Conservation (phyloP, 306 rosid species). For the Lupinus albus region DNA sequence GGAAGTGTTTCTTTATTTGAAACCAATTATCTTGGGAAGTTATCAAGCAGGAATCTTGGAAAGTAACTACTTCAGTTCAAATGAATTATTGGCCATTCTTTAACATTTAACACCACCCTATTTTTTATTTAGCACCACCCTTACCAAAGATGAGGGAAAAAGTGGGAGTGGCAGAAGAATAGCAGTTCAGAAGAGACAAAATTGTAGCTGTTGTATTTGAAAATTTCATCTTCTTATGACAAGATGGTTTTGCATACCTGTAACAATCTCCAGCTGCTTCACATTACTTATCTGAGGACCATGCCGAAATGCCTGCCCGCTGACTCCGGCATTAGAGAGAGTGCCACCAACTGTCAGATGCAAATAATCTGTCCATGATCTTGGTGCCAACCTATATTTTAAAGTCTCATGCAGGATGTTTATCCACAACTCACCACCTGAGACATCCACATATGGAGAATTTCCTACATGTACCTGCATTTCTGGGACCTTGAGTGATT, state of each 20-base stretch:
- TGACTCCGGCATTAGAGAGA: slow-evolving; percentile 91
- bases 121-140: too few species aligned
- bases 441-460: slow-evolving; percentile 68
- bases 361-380: slow-evolving; percentile 94
- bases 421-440: slow-evolving; percentile 94
- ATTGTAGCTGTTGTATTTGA: neutral
- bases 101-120: too few species aligned
- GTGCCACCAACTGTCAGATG: slow-evolving; percentile 97
- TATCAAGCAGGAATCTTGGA: slow-evolving; percentile 2
- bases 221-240: neutral
- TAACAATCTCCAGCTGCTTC: slow-evolving; percentile 86
- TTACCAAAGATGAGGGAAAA: too few species aligned
- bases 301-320: slow-evolving; percentile 92
- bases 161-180: too few species aligned
- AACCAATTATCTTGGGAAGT: too few species aligned
- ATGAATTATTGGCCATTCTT: neutral
- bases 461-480: slow-evolving; percentile 61
- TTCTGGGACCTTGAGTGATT: slow-evolving; percentile 59
- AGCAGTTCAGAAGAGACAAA: slow-evolving; percentile 29
- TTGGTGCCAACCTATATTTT: slow-evolving; percentile 81
- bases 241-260: slow-evolving; percentile 53
- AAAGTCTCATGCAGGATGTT: slow-evolving; percentile 84
- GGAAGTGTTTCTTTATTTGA: too few species aligned
- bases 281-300: slow-evolving; percentile 99
- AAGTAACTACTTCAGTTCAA: slow-evolving; percentile 5